Evolutionary conservation across 768 basidiomycete genomes (phyloP).

Genomic region (Terana coerulea): DNA sequence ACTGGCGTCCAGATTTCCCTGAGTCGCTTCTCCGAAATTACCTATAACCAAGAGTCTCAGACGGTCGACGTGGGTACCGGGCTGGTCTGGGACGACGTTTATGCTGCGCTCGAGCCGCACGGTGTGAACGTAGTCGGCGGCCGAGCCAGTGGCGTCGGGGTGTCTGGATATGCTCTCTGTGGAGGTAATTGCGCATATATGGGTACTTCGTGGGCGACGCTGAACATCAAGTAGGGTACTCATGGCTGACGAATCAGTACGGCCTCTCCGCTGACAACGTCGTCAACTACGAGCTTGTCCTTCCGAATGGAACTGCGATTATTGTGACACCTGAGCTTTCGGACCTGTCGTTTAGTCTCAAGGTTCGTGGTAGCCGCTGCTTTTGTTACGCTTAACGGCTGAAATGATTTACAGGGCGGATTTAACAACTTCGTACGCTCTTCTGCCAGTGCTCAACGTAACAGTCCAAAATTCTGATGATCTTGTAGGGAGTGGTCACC

Average conservation of each 20-base stretch:
- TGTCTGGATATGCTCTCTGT: constrained; percentile 36
- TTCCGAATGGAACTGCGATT: constrained; percentile 45
- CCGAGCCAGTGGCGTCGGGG: constrained; percentile 43
- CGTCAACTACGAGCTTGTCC: constrained; percentile 49
- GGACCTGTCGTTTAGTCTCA: constrained; percentile 41
- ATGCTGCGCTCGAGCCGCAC: constrained; percentile 44
- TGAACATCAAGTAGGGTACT: constrained; percentile 42
- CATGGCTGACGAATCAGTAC: constrained; percentile 58
- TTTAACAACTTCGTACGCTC: constrained; percentile 51
- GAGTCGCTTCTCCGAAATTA: constrained; percentile 25
- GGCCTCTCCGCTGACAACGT: constrained; percentile 56
- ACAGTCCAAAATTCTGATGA: background rate
- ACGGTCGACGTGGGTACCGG: constrained; percentile 32
- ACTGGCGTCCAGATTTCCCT: constrained; percentile 31
- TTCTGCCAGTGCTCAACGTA: background rate
- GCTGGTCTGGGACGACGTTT: constrained; percentile 64
- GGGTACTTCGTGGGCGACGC: background rate
- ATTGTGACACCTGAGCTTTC: constrained; percentile 27
- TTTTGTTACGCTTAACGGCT: background rate
- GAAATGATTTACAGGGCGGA: constrained; percentile 47
- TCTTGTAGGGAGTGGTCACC: constrained; percentile 51
- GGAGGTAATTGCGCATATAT: constrained; percentile 38
- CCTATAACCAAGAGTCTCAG: constrained; percentile 15
- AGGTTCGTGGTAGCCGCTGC: constrained; percentile 22
- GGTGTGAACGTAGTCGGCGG: constrained; percentile 56